Evolutionary conservation across 352 stramenopile species (phyloP), one percentile per base, ranked within the genome.

Genomic region (Phytophthora syringae): DNA sequence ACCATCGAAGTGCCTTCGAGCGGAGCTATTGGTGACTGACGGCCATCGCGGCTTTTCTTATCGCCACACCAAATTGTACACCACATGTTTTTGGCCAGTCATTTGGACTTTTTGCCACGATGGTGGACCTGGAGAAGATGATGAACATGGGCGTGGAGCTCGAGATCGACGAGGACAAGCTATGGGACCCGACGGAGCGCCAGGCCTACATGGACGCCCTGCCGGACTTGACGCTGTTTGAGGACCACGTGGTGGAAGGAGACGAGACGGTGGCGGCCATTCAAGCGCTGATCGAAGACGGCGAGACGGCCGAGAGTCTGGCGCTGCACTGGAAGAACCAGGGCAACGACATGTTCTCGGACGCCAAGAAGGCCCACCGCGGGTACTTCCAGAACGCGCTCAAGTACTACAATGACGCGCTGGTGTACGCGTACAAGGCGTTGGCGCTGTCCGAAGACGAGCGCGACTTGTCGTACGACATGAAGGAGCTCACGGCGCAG

Each of bases 281-380:
- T 67, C 81, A 94, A 63, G 88, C 85, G 66, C 77, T 96, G 36
- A 92, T 95, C 42, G 80, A 95, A 52, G 88, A 96, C 52, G 87
- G 87, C 53, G 88, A 96, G 84, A 94, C 84, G 16, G 77, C 85
- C 37, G 88, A 96, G 73, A 93, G 76, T 50, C 76, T 96, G 32
- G 88, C 88, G 64, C 66, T 94, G 27, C 82, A 94, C 59, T 96
- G 80, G 85, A 96, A 96, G 67, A 94, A 93, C 59, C 88, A 93
- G 71, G 88, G 88, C 68, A 96, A 96, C 63, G 83, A 94, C 61
- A 86, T 91, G 72, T 94, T 95, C 61, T 58, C 74, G 24, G 79
- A 91, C 65, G 88, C 69, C 42, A 94, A 94, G 62, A 81, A 76
- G 37, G 72, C 80, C 24, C 87, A 91, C 58, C 65, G 74, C 49